A percentile compares a stretch with the other conserved stretches of the same genome.
phyloP scores from a whole-genome alignment of 164 flowering plant genomes.

The Piper betle region DNA sequence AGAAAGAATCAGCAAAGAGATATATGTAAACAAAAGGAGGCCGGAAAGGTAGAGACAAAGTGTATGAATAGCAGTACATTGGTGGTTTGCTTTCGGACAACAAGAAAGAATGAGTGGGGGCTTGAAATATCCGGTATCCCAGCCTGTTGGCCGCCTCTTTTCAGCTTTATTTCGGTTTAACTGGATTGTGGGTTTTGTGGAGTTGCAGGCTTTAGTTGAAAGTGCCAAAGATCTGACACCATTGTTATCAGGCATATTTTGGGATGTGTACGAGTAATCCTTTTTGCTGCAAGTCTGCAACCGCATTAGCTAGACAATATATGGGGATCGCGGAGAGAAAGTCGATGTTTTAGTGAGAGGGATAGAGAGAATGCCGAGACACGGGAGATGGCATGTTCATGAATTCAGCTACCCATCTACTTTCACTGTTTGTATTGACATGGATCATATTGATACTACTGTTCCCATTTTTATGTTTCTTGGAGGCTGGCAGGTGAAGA shows the following conservation, averaged over 20 bases:
- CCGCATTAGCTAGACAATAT: too few relatives aligned
- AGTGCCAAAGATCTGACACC: neutral
- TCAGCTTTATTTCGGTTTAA: neutral
- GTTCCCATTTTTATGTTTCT: too few relatives aligned
- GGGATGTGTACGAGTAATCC: neutral
- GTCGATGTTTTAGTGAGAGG: too few relatives aligned
- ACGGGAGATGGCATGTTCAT: too few relatives aligned
- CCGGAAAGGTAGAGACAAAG: neutral
- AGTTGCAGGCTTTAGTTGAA: conserved; percentile 1
- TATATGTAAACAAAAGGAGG: neutral
- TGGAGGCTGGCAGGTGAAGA: too few relatives aligned
- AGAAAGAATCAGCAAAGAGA: neutral
- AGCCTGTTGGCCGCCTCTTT: neutral
- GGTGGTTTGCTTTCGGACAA: neutral
- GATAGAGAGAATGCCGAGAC: too few relatives aligned
- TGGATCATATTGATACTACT: too few relatives aligned
- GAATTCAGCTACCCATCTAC: too few relatives aligned
- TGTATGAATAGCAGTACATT: neutral
- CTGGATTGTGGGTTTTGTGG: neutral
- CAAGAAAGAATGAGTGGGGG: neutral
- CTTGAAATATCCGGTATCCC: neutral
- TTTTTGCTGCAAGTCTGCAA: neutral
- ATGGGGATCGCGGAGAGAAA: too few relatives aligned
- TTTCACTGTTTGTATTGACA: too few relatives aligned
- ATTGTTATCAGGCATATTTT: neutral